phyloP scores from a whole-genome alignment of 495 filamentous ascomycete genomes.

The Penicillium crystallinum region DNA sequence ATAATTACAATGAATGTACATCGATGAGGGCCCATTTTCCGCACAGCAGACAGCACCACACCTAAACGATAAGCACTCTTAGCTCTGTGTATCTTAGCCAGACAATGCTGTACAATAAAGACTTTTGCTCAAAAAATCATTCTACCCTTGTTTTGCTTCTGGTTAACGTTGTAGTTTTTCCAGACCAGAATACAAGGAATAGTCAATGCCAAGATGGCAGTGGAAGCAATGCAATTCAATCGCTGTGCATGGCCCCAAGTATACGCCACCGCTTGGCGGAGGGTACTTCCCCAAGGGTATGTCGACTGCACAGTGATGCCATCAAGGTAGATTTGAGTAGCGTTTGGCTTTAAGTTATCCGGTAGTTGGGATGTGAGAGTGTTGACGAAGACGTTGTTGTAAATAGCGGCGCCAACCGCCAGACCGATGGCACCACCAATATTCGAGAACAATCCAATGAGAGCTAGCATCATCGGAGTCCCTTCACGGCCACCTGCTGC shows the following conservation, averaged over 20 bases:
- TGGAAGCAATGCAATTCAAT: conserved; percentile 52
- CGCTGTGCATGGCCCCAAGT: conserved; percentile 57
- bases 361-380: conserved; percentile 42
- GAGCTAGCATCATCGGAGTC: conserved; percentile 65
- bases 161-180: conserved; percentile 43
- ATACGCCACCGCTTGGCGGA: conserved; percentile 49
- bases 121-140: conserved; percentile 19
- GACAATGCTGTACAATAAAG: conserved; percentile 1
- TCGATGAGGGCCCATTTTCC: neutral
- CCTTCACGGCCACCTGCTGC: conserved; percentile 56
- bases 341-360: conserved; percentile 40
- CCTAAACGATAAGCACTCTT: neutral
- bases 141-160: conserved; percentile 45
- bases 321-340: conserved; percentile 42
- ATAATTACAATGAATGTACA: neutral
- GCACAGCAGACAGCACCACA: neutral
- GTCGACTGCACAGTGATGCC: conserved; percentile 46
- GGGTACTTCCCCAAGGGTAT: conserved; percentile 48
- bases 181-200: conserved; percentile 38
- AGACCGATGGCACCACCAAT: conserved; percentile 67
- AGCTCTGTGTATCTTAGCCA: neutral
- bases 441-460: conserved; percentile 59
- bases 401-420: conserved; percentile 63
- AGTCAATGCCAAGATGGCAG: conserved; percentile 31
- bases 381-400: conserved; percentile 57